phyloP scores from a whole-genome alignment of 306 rosid species.

The Psophocarpus tetragonolobus region DNA sequence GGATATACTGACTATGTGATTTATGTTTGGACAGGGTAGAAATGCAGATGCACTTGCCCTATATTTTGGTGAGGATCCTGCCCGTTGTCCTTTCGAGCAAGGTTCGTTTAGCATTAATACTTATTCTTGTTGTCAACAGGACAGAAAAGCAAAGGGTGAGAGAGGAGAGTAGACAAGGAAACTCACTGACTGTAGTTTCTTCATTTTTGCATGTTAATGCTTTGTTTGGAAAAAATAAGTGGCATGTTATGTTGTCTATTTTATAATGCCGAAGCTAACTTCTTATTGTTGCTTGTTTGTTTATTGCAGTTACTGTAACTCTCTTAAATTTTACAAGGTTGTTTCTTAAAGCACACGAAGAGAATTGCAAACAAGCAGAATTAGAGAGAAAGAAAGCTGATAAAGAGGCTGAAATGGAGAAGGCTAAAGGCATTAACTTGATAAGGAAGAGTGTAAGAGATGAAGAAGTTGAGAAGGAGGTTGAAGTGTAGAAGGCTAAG shows the following conservation, averaged over 20 bases:
- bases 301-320: slow-evolving; percentile 76
- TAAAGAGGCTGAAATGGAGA: slow-evolving; percentile 89
- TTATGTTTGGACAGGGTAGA: slow-evolving; percentile 74
- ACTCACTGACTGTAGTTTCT: slow-evolving; percentile 17
- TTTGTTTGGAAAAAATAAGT: slow-evolving; percentile 7
- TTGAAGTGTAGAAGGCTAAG: slow-evolving; percentile 77
- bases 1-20: slow-evolving; percentile 32
- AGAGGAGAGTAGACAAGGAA: not conserved
- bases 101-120: slow-evolving; percentile 54
- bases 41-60: slow-evolving; percentile 87
- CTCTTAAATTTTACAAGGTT: slow-evolving; percentile 77
- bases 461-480: slow-evolving; percentile 79
- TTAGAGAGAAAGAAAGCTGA: slow-evolving; percentile 85
- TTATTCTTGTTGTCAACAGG: not conserved
- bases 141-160: slow-evolving; percentile 5
- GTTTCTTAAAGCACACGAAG: slow-evolving; percentile 92
- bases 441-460: slow-evolving; percentile 55
- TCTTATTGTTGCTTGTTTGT: slow-evolving; percentile 30
- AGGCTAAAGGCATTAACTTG: slow-evolving; percentile 68
- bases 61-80: slow-evolving; percentile 95
- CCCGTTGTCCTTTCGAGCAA: slow-evolving; percentile 88
- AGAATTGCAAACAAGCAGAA: slow-evolving; percentile 87
- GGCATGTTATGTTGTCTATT: slow-evolving; percentile 2
- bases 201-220: not conserved
- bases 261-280: slow-evolving; percentile 31